Conservation (phyloP, 2,329 filamentous ascomycete genomes). For the Sclerotinia nivalis region DNA sequence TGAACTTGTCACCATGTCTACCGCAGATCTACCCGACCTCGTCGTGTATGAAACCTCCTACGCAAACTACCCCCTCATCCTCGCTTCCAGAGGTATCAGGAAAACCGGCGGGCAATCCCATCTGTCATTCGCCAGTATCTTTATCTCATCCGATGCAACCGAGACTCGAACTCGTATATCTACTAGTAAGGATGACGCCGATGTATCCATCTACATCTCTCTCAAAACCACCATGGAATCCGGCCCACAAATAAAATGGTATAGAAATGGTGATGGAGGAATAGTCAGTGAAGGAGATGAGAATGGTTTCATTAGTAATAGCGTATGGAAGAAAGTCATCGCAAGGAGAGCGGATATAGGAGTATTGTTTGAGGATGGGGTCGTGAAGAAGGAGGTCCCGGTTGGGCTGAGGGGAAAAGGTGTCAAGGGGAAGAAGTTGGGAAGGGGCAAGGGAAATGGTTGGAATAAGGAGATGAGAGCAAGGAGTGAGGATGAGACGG, state of each 20-base stretch:
- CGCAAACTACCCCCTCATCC: slow-evolving; percentile 48
- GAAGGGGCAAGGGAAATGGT: slow-evolving; percentile 45
- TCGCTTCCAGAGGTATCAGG: slow-evolving; percentile 46
- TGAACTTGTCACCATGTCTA: slow-evolving; percentile 41
- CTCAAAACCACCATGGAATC: slow-evolving; percentile 43
- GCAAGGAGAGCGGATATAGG: slow-evolving; percentile 47
- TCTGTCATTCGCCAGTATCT: slow-evolving; percentile 40
- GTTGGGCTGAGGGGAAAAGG: slow-evolving; percentile 47
- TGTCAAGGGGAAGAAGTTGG: slow-evolving; percentile 42
- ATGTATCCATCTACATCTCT: slow-evolving; percentile 48
- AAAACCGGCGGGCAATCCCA: slow-evolving; percentile 45
- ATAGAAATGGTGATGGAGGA: slow-evolving; percentile 43
- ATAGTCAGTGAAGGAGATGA: slow-evolving; percentile 42
- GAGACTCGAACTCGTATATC: slow-evolving; percentile 35
- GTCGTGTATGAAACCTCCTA: slow-evolving; percentile 50
- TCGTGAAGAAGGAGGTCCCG: slow-evolving; percentile 48
- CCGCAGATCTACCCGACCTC: slow-evolving; percentile 46
- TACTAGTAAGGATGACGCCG: slow-evolving; percentile 38
- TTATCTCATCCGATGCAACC: slow-evolving; percentile 38
- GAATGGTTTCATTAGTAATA: slow-evolving; percentile 39
- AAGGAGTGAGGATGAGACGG: slow-evolving; percentile 36
- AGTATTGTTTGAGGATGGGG: slow-evolving; percentile 47
- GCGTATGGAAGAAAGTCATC: slow-evolving; percentile 47
- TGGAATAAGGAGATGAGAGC: slow-evolving; percentile 39
- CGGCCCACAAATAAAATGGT: slow-evolving; percentile 43